Base-by-base conservation (phyloP, 768 basidiomycete species). In the Pisolithus albus region DNA sequence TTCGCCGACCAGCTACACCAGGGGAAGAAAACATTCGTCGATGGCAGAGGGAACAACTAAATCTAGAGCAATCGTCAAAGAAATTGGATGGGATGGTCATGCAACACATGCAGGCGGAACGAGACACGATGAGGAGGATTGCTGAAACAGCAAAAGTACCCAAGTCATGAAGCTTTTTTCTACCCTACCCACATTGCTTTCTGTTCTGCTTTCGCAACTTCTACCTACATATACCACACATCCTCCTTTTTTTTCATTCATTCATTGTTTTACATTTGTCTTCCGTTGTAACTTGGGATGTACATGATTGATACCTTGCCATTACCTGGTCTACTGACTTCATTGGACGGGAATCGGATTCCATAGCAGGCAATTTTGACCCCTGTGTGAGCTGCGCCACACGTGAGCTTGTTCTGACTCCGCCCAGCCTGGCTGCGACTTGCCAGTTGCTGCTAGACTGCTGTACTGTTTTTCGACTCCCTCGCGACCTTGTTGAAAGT, bases 81-180 rank as follows among this genome's bases (percentile, higher is more conserved):
- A 79, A 75, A 67, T 69, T 92, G 56, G 88, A 92, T 63, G 89
- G 88, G 55, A 78, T 92, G 81, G 70, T 92, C 48, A 70, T 82
- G 49, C 82, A 85, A 64, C 90, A 92, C 64, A 86, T 92, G 73
- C 86, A 87, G 69, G 77, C 83, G 48, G 90, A 92, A 70, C 83
- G 82, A 70, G 85, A 89, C 61, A 83, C 80, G 32, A 75, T 92
- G 59, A 85, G 79, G 71, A 75, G 81, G 69, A 90, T 92, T 63
- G 83, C 90, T 48, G 68, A 63, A 59, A 75, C 69, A 54, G 66
- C 66, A 56, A 68, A 68, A 62, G 68, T 70, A 62, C 32, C 64
- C 38, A 59, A 62, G 38, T 36, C 56, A 59, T 68, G 59, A 45
- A 46, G 16, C 7, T 34, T 39, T 37, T 48, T 39, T 46, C 56